Conservation (phyloP, 2,329 filamentous ascomycete species). For the Botrytis hyacinthi region DNA sequence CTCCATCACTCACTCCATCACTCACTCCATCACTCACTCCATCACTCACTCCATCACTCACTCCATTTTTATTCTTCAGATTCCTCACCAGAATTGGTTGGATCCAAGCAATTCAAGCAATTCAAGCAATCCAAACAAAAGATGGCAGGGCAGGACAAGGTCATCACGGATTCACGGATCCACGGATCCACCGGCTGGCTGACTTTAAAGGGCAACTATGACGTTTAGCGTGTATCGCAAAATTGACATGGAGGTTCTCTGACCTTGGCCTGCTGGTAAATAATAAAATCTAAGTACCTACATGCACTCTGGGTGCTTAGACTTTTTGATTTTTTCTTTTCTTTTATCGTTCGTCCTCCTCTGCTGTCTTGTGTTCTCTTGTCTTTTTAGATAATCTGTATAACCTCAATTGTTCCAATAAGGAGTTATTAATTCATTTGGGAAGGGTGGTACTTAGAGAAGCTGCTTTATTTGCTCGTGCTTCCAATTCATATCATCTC, state of each 20-base stretch:
- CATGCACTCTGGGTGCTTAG: neutral
- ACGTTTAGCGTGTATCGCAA: neutral
- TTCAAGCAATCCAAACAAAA: neutral
- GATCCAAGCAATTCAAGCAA: neutral
- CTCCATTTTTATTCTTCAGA: no score
- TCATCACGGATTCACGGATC: neutral
- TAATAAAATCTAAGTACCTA: neutral
- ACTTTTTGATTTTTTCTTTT: neutral
- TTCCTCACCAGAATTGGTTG: neutral
- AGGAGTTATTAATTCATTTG: no score
- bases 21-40: neutral
- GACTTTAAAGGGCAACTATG: neutral
- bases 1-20: no score
- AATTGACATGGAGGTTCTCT: neutral
- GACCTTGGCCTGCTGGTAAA: neutral
- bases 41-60: neutral
- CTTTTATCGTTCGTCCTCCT: neutral
- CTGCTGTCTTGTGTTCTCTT: neutral
- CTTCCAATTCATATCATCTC: neutral
- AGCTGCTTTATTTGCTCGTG: neutral
- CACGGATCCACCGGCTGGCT: neutral
- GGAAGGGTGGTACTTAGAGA: neutral
- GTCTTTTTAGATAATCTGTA: neutral
- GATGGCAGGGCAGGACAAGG: neutral
- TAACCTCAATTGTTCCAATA: neutral